A percentile compares a stretch with the other conserved stretches of the same genome.
Evolutionary conservation across 1,139 yeast species (phyloP).

Genomic region (Pichia terricola): DNA sequence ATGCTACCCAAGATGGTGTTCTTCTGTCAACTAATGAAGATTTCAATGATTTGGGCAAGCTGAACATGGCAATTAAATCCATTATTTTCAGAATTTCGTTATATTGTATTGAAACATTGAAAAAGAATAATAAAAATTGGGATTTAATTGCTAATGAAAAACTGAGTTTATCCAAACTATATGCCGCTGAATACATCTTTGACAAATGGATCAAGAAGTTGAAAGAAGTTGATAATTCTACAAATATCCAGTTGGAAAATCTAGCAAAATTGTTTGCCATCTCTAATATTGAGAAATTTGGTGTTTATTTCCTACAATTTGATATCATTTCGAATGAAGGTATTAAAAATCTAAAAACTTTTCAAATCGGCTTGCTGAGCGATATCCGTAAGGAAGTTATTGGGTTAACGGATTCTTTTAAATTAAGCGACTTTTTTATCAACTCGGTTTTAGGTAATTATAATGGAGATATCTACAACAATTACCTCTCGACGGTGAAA

Average conservation of each 20-base stretch:
- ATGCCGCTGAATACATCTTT: constrained; percentile 49
- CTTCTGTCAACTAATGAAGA: constrained; percentile 16
- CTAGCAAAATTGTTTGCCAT: constrained; percentile 58
- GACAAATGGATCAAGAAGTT: constrained; percentile 32
- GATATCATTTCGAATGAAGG: constrained; percentile 42
- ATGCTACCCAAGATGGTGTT: constrained; percentile 21
- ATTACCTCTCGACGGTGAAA: constrained; percentile 51
- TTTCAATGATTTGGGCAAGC: constrained; percentile 26
- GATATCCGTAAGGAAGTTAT: constrained; percentile 62
- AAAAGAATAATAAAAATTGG: constrained; percentile 38
- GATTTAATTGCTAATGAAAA: constrained; percentile 53
- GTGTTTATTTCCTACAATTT: constrained; percentile 67
- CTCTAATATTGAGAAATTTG: constrained; percentile 63
- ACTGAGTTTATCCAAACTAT: constrained; percentile 50
- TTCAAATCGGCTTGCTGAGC: constrained; percentile 35
- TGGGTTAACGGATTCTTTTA: constrained; percentile 77
- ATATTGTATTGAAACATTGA: constrained; percentile 37
- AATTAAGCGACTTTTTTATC: constrained; percentile 73
- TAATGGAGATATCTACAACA: constrained; percentile 80
- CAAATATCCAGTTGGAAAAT: constrained; percentile 30
- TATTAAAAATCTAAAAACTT: constrained; percentile 26
- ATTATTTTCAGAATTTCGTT: constrained; percentile 39
- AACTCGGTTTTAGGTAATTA: constrained; percentile 79
- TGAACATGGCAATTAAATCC: constrained; percentile 31
- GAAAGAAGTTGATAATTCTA: constrained; percentile 21